A percentile compares a stretch with the other conserved stretches of the same genome.
Evolutionary conservation across 2,329 filamentous ascomycete species (phyloP).

Genomic region (Phialophora macrospora): DNA sequence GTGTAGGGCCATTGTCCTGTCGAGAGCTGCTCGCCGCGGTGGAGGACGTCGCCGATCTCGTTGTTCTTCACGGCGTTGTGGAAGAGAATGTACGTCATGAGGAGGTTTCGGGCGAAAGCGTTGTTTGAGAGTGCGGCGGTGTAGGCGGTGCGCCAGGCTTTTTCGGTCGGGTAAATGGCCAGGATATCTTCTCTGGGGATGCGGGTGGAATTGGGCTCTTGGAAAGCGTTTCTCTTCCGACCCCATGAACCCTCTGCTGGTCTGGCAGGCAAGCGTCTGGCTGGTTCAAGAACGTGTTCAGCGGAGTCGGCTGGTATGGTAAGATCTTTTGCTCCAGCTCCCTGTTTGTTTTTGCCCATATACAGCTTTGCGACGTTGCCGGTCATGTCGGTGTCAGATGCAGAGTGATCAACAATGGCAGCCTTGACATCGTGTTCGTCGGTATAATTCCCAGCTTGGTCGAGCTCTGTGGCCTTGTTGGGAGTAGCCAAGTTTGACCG

Average conservation of each 20-base stretch:
- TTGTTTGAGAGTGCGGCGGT: conserved; percentile 7
- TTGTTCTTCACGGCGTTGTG: conserved; percentile 9
- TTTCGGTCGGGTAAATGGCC: conserved; percentile 6
- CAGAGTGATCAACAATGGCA: neutral
- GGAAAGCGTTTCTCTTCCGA: conserved; percentile 7
- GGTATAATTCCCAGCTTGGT: neutral
- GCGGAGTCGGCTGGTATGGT: neutral
- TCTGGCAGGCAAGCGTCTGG: neutral
- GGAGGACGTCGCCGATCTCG: conserved; percentile 2
- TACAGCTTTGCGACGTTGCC: neutral
- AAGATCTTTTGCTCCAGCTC: neutral
- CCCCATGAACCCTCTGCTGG: neutral
- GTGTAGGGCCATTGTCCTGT: conserved; percentile 2
- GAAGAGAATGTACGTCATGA: conserved; percentile 13
- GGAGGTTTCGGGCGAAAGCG: conserved; percentile 1
- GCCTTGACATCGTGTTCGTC: neutral
- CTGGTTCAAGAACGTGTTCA: neutral
- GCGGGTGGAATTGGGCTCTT: conserved; percentile 3
- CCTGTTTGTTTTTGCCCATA: neutral
- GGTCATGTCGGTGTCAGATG: neutral
- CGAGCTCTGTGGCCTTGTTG: neutral
- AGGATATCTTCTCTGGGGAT: conserved; percentile 18
- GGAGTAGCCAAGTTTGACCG: neutral
- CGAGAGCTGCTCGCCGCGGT: neutral
- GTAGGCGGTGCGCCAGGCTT: conserved; percentile 8